These are phyloP conservation scores for Aethionema arabicum DNA, from an alignment of 345 rosid species.

Conservation along the genomic window DNA sequence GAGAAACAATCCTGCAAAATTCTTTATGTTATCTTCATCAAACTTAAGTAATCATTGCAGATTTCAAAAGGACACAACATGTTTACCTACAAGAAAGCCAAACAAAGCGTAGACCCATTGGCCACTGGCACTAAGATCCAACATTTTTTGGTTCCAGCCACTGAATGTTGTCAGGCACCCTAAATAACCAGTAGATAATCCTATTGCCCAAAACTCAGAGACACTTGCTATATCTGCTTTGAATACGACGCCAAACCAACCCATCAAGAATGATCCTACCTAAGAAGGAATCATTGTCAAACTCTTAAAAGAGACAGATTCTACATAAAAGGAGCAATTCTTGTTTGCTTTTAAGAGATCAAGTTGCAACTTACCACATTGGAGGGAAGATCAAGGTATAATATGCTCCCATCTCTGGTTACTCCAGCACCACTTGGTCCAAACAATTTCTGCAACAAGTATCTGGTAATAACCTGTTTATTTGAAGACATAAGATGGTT, in stretches of 20 bases:
- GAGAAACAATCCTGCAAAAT: slow-evolving; percentile 73
- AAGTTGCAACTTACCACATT: slow-evolving; percentile 56
- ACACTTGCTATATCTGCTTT: slow-evolving; percentile 61
- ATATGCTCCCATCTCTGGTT: slow-evolving; percentile 52
- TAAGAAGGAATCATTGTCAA: slow-evolving; percentile 23
- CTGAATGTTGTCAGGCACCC: slow-evolving; percentile 98
- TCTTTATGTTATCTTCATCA: slow-evolving; percentile 6
- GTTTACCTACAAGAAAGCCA: slow-evolving; percentile 72
- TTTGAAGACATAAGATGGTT: slow-evolving; percentile 15
- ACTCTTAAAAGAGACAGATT: background rate
- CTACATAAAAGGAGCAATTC: background rate
- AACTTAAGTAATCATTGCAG: background rate
- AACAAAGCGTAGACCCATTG: slow-evolving; percentile 63
- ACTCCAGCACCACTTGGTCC: slow-evolving; percentile 67
- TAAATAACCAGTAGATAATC: slow-evolving; percentile 80
- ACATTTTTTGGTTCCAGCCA: slow-evolving; percentile 97
- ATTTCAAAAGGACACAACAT: background rate
- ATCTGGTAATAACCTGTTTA: slow-evolving; percentile 75
- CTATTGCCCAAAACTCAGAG: slow-evolving; percentile 72
- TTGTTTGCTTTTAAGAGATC: slow-evolving; percentile 9
- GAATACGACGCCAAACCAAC: slow-evolving; percentile 89
- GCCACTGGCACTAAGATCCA: slow-evolving; percentile 72
- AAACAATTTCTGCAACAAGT: slow-evolving; percentile 66
- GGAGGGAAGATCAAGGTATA: slow-evolving; percentile 86
- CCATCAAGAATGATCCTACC: slow-evolving; percentile 99